A percentile compares a stretch with the other conserved stretches of the same genome.
phyloP scores from a whole-genome alignment of 306 rosid species.

The Mucuna pruriens region DNA sequence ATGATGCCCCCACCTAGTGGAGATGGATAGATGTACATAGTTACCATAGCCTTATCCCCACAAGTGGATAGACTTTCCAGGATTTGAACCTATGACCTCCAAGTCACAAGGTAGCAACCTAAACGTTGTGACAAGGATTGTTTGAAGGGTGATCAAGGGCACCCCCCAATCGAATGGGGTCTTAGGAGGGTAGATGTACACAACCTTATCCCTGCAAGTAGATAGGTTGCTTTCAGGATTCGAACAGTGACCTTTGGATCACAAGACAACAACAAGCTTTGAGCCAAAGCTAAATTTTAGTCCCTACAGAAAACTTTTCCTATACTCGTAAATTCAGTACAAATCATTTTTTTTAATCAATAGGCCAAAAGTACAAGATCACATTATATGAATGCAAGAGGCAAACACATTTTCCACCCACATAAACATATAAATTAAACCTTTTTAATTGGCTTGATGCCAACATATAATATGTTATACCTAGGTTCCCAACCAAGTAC shows the following conservation, averaged over 20 bases:
- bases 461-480: constrained; percentile 48
- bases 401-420: background rate
- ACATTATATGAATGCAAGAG: constrained; percentile 4
- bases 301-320: background rate
- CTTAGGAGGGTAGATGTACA: background rate
- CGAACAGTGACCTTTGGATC: background rate
- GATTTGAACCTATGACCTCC: background rate
- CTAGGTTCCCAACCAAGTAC: constrained; percentile 95
- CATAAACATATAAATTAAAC: background rate
- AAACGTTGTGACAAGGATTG: background rate
- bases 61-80: background rate
- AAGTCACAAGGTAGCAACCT: background rate
- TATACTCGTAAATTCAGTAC: background rate
- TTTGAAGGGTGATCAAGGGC: background rate
- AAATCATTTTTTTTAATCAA: background rate
- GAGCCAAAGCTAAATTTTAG: background rate
- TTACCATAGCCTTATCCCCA: background rate
- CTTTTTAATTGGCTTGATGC: background rate
- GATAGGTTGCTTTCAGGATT: background rate
- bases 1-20: background rate
- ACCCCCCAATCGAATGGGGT: background rate
- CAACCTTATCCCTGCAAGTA: background rate
- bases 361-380: constrained; percentile 11
- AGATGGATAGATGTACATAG: background rate
- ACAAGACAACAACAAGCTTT: background rate